Base-by-base conservation (phyloP, 2,329 filamentous ascomycete genomes). In the Penicillium sp. region DNA sequence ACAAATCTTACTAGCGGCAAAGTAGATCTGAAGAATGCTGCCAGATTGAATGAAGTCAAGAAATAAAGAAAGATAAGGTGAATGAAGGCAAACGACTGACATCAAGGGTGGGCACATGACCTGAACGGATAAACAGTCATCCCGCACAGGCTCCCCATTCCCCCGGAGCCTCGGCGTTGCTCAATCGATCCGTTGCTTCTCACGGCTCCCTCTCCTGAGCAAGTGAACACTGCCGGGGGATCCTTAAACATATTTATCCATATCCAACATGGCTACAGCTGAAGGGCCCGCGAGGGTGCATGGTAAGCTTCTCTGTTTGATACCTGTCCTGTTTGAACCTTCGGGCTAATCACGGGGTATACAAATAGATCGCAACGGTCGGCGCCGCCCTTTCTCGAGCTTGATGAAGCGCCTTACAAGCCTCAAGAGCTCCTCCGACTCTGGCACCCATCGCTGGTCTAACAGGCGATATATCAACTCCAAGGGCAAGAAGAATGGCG, bases 331-430 rank as follows among this genome's bases (percentile, higher is more conserved):
- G 43, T 52, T 31, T 55, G 46, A 60, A 55, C 58, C 55, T 46
- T 19, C 18, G 13, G 35, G 49, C 59, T 64, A 55, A 63, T 43
- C 50, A 18, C 49, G 37, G 31, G 35, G 50, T 60, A 59, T 66
- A 58, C 77, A 60, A 62, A 67, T 77, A 92, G 89, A 92, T 75
- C 85, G 87, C 66, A 82, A 87, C 71, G 85, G 85, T 68, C 89
- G 92, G 65, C 89, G 92, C 68, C 87, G 91, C 64, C 94, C 93
- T 24, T 98, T 98, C 73, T 86, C 93, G 49, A 91, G 88, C 66
- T 96, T 94, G 90, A 92, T 99, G 82, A 96, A 93, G 82, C 93
- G 93, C 71, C 85, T 98, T 58, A 88, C 92, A 61, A 94, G 89
- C 74, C 89, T 96, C 78, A 97, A 96, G 76, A 83, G 80, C 56